These are phyloP conservation scores for Simplicillium aogashimaense DNA, from an alignment of 2,329 filamentous ascomycete species.

Conservation along the genomic window DNA sequence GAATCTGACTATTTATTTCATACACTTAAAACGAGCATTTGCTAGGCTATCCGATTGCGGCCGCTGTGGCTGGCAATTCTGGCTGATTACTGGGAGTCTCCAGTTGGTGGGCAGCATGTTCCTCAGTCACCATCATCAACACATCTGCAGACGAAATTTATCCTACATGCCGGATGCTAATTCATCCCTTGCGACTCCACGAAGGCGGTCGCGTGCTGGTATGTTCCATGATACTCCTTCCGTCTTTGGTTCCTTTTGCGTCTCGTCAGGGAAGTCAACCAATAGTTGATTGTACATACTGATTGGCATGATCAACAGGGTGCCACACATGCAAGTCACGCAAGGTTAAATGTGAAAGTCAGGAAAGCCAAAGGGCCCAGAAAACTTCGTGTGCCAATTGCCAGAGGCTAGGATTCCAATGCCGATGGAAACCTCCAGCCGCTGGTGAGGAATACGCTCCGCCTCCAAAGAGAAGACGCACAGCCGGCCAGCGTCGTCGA, in stretches of 20 bases:
- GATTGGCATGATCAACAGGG: neutral
- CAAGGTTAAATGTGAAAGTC: slow-evolving; percentile 2
- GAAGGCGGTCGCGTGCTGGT: slow-evolving; percentile 1
- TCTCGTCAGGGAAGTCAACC: neutral
- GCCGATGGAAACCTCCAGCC: slow-evolving; percentile 6
- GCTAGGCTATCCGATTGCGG: too few species aligned
- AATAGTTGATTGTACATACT: neutral
- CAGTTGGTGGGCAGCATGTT: too few species aligned
- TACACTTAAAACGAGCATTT: too few species aligned
- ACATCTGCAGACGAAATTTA: too few species aligned
- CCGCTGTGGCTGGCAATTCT: too few species aligned
- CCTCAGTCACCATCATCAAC: too few species aligned
- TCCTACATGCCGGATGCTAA: slow-evolving; percentile 1
- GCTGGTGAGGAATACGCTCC: slow-evolving; percentile 7
- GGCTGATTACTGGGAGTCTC: too few species aligned
- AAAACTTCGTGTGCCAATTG: slow-evolving; percentile 7
- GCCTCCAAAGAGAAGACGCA: slow-evolving; percentile 7
- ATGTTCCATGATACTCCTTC: too few species aligned
- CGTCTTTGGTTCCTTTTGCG: too few species aligned
- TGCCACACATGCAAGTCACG: slow-evolving; percentile 2
- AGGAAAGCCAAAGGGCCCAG: neutral
- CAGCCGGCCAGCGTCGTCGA: slow-evolving; percentile 1
- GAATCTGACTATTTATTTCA: too few species aligned
- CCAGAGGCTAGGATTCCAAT: slow-evolving; percentile 9
- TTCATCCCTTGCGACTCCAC: neutral